Evolutionary conservation across 2,329 filamentous ascomycete species (phyloP).

Genomic region (Raffaelea ambrosiae): DNA sequence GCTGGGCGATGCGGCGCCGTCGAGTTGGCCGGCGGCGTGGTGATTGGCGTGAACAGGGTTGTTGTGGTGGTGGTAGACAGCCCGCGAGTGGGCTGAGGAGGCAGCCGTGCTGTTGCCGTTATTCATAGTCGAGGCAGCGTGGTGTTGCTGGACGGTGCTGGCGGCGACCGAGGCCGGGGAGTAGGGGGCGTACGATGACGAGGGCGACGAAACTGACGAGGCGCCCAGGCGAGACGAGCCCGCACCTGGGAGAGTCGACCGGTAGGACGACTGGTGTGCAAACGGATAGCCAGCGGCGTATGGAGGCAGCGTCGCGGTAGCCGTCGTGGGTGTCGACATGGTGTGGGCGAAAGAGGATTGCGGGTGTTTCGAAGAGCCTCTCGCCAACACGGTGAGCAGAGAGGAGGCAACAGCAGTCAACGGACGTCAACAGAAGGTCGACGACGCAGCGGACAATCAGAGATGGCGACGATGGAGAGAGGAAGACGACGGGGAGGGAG

Average conservation of each 20-base stretch:
- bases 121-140: constrained; percentile 1
- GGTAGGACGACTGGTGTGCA: constrained; percentile 33
- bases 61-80: neutral
- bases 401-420: too few relatives aligned
- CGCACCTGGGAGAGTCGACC: constrained; percentile 26
- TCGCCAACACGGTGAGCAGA: too few relatives aligned
- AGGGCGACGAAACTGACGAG: constrained; percentile 19
- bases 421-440: neutral
- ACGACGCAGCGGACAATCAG: neutral
- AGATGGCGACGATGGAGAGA: constrained; percentile 7
- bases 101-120: constrained; percentile 4
- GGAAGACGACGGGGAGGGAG: neutral
- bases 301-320: constrained; percentile 62
- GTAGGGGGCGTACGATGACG: constrained; percentile 19
- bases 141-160: neutral
- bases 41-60: neutral
- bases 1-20: constrained; percentile 17
- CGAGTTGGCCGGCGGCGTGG: neutral
- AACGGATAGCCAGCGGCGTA: constrained; percentile 60
- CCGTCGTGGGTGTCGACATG: constrained; percentile 79
- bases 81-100: constrained; percentile 2
- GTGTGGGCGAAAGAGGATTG: constrained; percentile 4
- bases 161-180: constrained; percentile 8
- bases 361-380: neutral
- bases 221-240: constrained; percentile 25